A percentile compares a stretch with the other conserved stretches of the same genome.
phyloP scores from a whole-genome alignment of 129 eudicot genomes.

The Oenanthe sinensis region DNA sequence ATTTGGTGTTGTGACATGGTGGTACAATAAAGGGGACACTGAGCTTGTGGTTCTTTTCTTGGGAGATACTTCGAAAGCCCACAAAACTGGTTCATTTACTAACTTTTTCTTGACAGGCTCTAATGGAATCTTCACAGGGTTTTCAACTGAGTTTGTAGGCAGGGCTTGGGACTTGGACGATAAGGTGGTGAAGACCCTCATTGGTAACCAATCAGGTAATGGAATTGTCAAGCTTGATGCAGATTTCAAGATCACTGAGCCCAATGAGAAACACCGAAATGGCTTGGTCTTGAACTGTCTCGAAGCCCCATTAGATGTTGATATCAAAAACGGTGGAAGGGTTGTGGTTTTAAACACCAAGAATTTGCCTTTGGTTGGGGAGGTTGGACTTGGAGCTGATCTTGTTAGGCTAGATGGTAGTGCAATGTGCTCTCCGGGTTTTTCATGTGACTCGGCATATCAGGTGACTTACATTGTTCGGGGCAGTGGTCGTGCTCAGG shows the following conservation, averaged over 20 bases:
- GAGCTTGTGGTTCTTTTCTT: conserved; percentile 30
- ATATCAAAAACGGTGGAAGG: conserved; percentile 35
- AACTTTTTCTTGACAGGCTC: conserved; percentile 34
- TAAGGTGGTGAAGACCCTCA: conserved; percentile 24
- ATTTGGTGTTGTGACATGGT: conserved; percentile 41
- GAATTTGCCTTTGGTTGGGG: conserved; percentile 45
- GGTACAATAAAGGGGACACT: conserved; percentile 36
- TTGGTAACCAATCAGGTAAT: conserved; percentile 18
- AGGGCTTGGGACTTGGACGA: conserved; percentile 38
- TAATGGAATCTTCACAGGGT: conserved; percentile 36
- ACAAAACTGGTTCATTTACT: conserved; percentile 32
- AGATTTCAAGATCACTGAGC: conserved; percentile 29
- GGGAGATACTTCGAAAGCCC: conserved; percentile 36
- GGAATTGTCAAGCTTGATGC: conserved; percentile 34
- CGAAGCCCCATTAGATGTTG: conserved; percentile 34
- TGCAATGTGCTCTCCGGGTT: conserved; percentile 31
- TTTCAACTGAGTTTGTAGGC: conserved; percentile 33
- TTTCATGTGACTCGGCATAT: conserved; percentile 27
- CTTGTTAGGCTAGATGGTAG: conserved; percentile 32
- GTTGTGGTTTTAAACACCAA: conserved; percentile 38
- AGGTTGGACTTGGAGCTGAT: conserved; percentile 43
- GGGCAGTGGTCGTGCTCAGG: conserved; percentile 44
- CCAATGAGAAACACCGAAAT: conserved; percentile 23
- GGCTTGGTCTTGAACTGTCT: conserved; percentile 39
- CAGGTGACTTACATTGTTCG: conserved; percentile 39